A percentile compares a stretch with the other conserved stretches of the same genome.
Conservation (phyloP, 345 rosid species). For the Brassica juncea region DNA sequence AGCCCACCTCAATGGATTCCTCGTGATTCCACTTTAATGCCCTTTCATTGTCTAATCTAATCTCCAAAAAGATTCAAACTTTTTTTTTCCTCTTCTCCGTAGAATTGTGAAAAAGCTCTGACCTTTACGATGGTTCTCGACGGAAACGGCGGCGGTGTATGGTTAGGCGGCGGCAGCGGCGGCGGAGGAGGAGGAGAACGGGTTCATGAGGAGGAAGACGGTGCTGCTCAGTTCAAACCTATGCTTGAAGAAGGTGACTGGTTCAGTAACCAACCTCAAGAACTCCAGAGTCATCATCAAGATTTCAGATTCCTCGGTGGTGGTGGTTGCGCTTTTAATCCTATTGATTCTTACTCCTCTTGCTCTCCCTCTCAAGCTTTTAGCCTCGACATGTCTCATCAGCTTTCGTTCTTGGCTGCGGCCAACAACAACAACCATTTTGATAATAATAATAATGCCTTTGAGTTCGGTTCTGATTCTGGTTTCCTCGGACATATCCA, state of each 20-base stretch:
- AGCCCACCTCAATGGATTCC: slow-evolving; percentile 33
- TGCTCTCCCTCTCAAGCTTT: slow-evolving; percentile 68
- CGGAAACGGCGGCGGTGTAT: slow-evolving; percentile 52
- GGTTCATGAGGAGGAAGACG: slow-evolving; percentile 28
- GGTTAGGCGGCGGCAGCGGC: slow-evolving; percentile 54
- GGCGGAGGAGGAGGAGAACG: background rate
- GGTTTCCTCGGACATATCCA: slow-evolving; percentile 49
- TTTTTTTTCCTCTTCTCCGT: background rate
- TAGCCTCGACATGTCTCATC: slow-evolving; percentile 51
- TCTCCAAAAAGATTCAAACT: slow-evolving; percentile 37
- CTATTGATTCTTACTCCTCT: slow-evolving; percentile 61
- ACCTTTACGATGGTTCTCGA: slow-evolving; percentile 56
- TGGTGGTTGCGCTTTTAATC: slow-evolving; percentile 41
- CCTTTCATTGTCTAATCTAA: background rate
- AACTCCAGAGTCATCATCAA: slow-evolving; percentile 48
- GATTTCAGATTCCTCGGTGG: slow-evolving; percentile 49
- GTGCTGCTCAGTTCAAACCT: slow-evolving; percentile 54
- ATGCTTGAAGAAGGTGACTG: slow-evolving; percentile 73
- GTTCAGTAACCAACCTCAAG: slow-evolving; percentile 51
- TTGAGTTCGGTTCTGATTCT: slow-evolving; percentile 60
- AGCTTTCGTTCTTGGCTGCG: slow-evolving; percentile 8
- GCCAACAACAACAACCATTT: slow-evolving; percentile 45
- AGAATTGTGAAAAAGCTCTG: slow-evolving; percentile 10
- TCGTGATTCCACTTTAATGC: slow-evolving; percentile 44
- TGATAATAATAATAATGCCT: slow-evolving; percentile 53